Conservation (phyloP, 805 yeast species). For the Danielozyma ontarioensis region DNA sequence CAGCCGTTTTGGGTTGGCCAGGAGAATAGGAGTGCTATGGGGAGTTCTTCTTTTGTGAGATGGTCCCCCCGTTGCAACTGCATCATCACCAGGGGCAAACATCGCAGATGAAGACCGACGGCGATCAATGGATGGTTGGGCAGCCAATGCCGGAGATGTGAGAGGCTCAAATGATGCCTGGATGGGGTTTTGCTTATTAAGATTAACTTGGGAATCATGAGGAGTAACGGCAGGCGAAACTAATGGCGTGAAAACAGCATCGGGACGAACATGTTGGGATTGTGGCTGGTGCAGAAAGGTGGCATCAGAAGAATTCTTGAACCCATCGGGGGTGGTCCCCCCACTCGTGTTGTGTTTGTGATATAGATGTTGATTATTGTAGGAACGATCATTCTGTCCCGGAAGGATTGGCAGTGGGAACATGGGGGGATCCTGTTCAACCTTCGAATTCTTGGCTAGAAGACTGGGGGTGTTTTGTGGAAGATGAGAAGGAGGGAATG, state of each 20-base stretch:
- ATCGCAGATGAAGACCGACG: slow-evolving; percentile 31
- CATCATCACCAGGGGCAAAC: slow-evolving; percentile 25
- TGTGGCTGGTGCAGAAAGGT: slow-evolving; percentile 10
- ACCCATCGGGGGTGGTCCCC: background rate
- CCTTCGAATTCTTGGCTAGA: slow-evolving; percentile 10
- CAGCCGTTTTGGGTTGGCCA: slow-evolving; percentile 28
- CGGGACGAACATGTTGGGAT: slow-evolving; percentile 43
- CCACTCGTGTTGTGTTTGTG: slow-evolving; percentile 20
- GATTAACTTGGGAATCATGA: slow-evolving; percentile 32
- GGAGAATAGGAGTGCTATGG: slow-evolving; percentile 38
- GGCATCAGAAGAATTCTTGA: slow-evolving; percentile 2
- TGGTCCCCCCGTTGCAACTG: slow-evolving; percentile 4
- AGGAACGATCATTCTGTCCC: slow-evolving; percentile 36
- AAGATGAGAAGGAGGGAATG: slow-evolving; percentile 21
- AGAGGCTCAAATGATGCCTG: slow-evolving; percentile 42
- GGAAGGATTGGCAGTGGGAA: slow-evolving; percentile 35
- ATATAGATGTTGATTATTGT: slow-evolving; percentile 36
- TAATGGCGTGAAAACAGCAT: slow-evolving; percentile 67
- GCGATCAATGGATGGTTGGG: slow-evolving; percentile 23
- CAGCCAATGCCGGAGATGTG: slow-evolving; percentile 66
- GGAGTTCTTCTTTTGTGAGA: slow-evolving; percentile 37
- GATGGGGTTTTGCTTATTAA: slow-evolving; percentile 17
- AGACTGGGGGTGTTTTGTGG: slow-evolving; percentile 21
- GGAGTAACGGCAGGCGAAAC: slow-evolving; percentile 76
- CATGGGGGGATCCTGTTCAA: slow-evolving; percentile 3